Evolutionary conservation across 2,329 filamentous ascomycete genomes (phyloP).

Genomic region (Cladosporium sp.): DNA sequence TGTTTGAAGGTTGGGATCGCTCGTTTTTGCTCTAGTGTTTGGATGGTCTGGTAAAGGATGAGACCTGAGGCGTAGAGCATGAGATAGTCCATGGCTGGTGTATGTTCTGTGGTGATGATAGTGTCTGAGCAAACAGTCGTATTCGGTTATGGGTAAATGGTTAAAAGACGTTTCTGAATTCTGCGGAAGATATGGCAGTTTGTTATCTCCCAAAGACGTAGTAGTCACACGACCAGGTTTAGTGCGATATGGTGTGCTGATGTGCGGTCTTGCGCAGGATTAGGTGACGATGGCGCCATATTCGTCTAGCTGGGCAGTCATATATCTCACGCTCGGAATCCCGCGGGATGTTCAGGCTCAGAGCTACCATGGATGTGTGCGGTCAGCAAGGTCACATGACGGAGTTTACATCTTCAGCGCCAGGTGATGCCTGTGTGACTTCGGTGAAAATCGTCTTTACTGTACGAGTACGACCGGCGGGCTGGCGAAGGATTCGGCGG

Average conservation of each 20-base stretch:
- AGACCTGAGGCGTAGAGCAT: slow-evolving; percentile 16
- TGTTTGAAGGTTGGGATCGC: slow-evolving; percentile 2
- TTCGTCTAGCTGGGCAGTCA: background rate
- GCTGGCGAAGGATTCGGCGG: background rate
- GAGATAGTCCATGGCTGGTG: slow-evolving; percentile 5
- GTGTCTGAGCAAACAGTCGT: background rate
- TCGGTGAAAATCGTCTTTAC: background rate
- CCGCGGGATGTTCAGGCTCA: background rate
- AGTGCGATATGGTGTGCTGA: slow-evolving; percentile 11
- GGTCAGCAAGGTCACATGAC: slow-evolving; percentile 1
- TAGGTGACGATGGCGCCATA: slow-evolving; percentile 11
- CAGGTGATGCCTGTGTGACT: background rate
- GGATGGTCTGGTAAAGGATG: slow-evolving; percentile 9
- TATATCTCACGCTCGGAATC: background rate
- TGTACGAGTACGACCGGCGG: background rate
- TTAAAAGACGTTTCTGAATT: background rate
- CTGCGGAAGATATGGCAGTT: background rate
- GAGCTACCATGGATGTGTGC: background rate
- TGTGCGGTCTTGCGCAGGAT: slow-evolving; percentile 5
- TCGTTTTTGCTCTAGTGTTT: slow-evolving; percentile 10
- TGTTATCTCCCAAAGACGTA: background rate
- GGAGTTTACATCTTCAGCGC: background rate
- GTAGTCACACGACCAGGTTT: background rate
- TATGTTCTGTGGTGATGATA: background rate
- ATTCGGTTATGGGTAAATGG: background rate